Evolutionary conservation across 2,329 filamentous ascomycete species (phyloP).

Genomic region (Conoideocrella luteorostrata): DNA sequence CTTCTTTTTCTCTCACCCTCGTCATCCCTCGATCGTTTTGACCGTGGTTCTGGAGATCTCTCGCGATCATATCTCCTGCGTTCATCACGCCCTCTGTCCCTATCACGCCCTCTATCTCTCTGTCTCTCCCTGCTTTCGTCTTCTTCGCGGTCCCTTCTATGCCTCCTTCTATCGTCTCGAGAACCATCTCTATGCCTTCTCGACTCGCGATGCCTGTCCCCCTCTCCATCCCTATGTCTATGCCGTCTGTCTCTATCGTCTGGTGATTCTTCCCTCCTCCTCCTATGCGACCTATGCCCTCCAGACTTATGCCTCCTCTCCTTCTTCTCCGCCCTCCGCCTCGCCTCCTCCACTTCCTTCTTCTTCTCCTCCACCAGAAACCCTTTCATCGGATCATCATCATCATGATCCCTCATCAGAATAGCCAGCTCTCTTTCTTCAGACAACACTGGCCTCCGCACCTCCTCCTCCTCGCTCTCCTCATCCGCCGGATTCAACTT

Average conservation of each 20-base stretch:
- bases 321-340: slow-evolving; percentile 43
- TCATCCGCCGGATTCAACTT: slow-evolving; percentile 37
- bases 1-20: slow-evolving; percentile 21
- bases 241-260: slow-evolving; percentile 19
- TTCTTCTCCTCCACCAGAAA: slow-evolving; percentile 88
- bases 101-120: slow-evolving; percentile 2
- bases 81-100: slow-evolving; percentile 19
- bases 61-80: slow-evolving; percentile 17
- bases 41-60: slow-evolving; percentile 21
- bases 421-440: slow-evolving; percentile 76
- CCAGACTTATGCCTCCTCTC: slow-evolving; percentile 41
- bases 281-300: slow-evolving; percentile 7
- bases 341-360: slow-evolving; percentile 71
- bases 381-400: slow-evolving; percentile 96
- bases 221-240: slow-evolving; percentile 14
- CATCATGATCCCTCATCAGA: slow-evolving; percentile 74
- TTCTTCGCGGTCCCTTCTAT: slow-evolving; percentile 18
- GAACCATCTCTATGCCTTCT: not conserved
- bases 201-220: slow-evolving; percentile 17
- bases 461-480: slow-evolving; percentile 40
- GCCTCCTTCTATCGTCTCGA: slow-evolving; percentile 18
- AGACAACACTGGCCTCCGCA: slow-evolving; percentile 58
- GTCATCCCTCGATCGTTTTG: slow-evolving; percentile 21
- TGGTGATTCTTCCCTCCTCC: slow-evolving; percentile 30
- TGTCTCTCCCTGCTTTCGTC: slow-evolving; percentile 14